Conservation (phyloP, 2,329 filamentous ascomycete genomes). For the Bimuria novae-zelandiae region DNA sequence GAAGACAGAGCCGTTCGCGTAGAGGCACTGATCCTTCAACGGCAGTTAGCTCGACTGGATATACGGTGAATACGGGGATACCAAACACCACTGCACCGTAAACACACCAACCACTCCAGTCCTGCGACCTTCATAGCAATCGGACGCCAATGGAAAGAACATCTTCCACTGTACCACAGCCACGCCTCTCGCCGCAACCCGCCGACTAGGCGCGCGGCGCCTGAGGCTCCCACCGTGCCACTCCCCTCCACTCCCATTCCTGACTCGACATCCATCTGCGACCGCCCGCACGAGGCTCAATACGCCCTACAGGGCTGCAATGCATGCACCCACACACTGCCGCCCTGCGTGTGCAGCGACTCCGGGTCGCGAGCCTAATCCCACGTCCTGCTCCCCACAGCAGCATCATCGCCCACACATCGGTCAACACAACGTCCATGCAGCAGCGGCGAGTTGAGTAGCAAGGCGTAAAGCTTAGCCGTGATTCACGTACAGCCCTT, state of each 20-base stretch:
- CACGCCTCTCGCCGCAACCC: background rate
- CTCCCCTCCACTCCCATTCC: background rate
- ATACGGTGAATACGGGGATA: no score
- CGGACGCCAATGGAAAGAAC: background rate
- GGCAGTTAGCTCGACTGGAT: no score
- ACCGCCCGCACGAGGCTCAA: background rate
- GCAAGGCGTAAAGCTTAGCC: constrained; percentile 8
- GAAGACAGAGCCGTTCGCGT: no score
- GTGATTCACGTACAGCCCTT: background rate
- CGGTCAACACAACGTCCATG: background rate
- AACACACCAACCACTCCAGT: no score
- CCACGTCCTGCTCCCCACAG: background rate
- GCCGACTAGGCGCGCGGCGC: background rate
- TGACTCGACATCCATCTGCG: background rate
- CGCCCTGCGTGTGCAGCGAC: constrained; percentile 1
- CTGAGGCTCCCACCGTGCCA: background rate
- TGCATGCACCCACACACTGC: background rate
- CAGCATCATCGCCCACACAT: background rate
- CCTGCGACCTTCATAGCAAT: no score
- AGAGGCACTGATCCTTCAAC: no score
- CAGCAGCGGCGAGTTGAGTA: background rate
- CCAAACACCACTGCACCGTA: no score
- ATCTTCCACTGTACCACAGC: background rate
- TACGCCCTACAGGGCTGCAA: constrained; percentile 1
- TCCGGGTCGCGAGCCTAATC: background rate